Evolutionary conservation across 805 yeast genomes (phyloP).

Genomic region (Danielozyma ontarioensis): DNA sequence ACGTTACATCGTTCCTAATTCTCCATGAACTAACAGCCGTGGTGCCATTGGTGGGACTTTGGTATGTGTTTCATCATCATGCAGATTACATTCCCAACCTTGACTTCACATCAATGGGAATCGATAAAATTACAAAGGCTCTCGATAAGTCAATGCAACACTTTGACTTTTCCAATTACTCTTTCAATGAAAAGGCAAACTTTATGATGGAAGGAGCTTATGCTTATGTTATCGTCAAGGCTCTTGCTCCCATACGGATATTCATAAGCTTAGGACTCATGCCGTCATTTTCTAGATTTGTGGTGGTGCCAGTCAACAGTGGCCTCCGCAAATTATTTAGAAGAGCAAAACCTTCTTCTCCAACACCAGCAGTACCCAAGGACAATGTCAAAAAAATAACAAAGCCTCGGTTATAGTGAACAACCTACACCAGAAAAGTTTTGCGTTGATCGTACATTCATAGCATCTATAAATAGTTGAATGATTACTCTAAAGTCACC

Average conservation of each 20-base stretch:
- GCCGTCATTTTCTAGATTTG: conserved; percentile 52
- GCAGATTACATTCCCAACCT: conserved; percentile 44
- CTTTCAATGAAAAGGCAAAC: conserved; percentile 47
- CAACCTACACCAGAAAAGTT: no score
- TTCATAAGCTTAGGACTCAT: conserved; percentile 46
- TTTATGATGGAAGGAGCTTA: conserved; percentile 68
- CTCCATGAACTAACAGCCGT: conserved; percentile 76
- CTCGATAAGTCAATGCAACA: conserved; percentile 48
- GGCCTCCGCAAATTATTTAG: no score
- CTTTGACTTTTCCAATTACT: conserved; percentile 25
- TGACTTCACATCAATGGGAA: conserved; percentile 54
- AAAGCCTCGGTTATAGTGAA: neutral
- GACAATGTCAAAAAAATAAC: neutral
- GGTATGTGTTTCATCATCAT: conserved; percentile 60
- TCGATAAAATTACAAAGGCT: conserved; percentile 53
- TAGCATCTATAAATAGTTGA: no score
- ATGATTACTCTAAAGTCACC: neutral
- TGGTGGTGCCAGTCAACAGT: conserved; percentile 43
- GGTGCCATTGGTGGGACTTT: conserved; percentile 59
- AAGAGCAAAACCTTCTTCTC: no score
- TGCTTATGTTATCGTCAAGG: conserved; percentile 66
- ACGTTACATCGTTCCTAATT: conserved; percentile 58
- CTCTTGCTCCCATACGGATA: conserved; percentile 50
- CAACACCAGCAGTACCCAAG: no score
- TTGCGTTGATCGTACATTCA: neutral